Percentiles rank a stretch among this genome's conserved stretches.
These are phyloP conservation scores for Penicillium desertorum DNA, from an alignment of 495 filamentous ascomycete genomes.

Conservation along the genomic window DNA sequence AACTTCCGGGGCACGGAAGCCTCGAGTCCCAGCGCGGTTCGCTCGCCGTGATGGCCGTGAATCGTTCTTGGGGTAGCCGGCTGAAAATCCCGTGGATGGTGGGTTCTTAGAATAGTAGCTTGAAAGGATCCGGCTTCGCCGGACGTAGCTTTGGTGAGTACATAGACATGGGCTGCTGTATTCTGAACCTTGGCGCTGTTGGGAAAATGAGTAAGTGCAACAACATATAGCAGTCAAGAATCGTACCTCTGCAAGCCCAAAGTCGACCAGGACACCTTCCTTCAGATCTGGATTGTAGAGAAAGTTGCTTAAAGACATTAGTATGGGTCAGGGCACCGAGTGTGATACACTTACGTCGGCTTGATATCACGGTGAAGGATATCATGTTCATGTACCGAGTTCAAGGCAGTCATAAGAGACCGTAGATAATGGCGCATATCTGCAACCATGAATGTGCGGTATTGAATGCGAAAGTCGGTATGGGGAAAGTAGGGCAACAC, in stretches of 20 bases:
- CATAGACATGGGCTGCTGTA: conserved; percentile 45
- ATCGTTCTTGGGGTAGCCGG: conserved; percentile 82
- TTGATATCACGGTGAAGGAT: conserved; percentile 98
- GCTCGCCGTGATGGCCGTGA: conserved; percentile 82
- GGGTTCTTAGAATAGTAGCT: conserved; percentile 48
- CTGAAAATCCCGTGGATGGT: conserved; percentile 45
- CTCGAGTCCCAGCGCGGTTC: conserved; percentile 93
- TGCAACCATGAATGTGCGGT: conserved; percentile 75
- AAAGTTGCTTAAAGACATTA: conserved; percentile 66
- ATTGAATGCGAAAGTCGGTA: conserved; percentile 94
- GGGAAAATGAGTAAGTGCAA: conserved; percentile 2
- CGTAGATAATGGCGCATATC: conserved; percentile 89
- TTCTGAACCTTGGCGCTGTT: conserved; percentile 45
- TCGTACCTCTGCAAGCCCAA: conserved; percentile 80
- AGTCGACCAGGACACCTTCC: conserved; percentile 91
- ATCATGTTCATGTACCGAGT: conserved; percentile 73
- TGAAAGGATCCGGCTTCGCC: conserved; percentile 38
- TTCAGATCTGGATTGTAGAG: conserved; percentile 81
- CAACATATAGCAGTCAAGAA: neutral
- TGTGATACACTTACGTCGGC: conserved; percentile 62
- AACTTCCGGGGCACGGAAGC: conserved; percentile 94
- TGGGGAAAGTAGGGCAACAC: conserved; percentile 95
- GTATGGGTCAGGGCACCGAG: conserved; percentile 1
- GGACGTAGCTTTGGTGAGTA: conserved; percentile 38
- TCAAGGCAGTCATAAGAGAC: conserved; percentile 81